Base-by-base conservation (phyloP, 108 stramenopile genomes). In the Fragilaria crotonensis region DNA sequence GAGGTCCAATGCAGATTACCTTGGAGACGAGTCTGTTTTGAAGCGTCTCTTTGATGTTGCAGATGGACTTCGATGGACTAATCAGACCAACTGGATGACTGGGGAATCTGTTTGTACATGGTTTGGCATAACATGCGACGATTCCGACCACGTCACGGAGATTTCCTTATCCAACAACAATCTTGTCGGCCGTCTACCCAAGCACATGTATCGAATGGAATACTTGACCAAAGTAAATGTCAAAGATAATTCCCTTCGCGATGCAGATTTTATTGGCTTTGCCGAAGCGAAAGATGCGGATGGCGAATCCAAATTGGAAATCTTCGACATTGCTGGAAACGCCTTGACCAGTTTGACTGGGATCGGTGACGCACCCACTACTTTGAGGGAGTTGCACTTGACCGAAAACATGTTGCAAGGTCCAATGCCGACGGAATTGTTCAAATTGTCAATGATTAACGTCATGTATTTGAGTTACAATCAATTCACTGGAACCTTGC, bases 381-480 rank as follows among this genome's bases (percentile, higher is more conserved):
- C 48, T 28, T 48, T 79, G 28, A 62, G 45, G 23, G 28, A 57
- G 1, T 53, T 85, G 7, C 75, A 75, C 45, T 25, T 85, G 4
- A 63, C 74, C 9, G 80, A 82, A 46, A 85, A 85, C 59, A 64
- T 67, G 54, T 23, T 85, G 3, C 69, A 73, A n/a, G 84, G 84
- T 9, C 64, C 67, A 25, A 70, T 85, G 53, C 62, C 80, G 11
- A 47, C 50, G 18, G 79, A 79, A 20, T 62, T 86, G 27, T 75
- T 70, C 41, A 36, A 46, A 23, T 72, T 86, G 73, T 66, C 76
- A 19, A 52, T 76, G 33, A 70, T 85, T 50, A 57, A 74, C 59
- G 60, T 63, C 7, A 48, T 85, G 20, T 72, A 63, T 46, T 22
- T 85, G 17, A 75, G 67, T 45, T 64, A 74, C 52, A 85, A 85